phyloP scores from a whole-genome alignment of 139 green algal species.

The Diplosphaera chodatii region DNA sequence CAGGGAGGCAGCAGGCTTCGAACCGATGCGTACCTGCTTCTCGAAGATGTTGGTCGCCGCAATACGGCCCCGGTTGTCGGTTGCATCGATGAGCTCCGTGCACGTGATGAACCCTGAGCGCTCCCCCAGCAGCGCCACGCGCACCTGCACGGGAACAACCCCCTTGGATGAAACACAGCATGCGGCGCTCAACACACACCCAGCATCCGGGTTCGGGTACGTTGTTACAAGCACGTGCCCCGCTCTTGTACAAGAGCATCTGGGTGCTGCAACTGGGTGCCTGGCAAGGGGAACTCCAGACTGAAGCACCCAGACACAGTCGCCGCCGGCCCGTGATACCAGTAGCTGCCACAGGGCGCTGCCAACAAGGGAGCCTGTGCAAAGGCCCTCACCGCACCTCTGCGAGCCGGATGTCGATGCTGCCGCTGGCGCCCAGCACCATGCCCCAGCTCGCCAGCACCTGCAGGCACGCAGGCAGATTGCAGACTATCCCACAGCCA shows the following conservation, averaged over 20 bases:
- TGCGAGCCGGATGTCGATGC: constrained; percentile 59
- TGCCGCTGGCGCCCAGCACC: constrained; percentile 40
- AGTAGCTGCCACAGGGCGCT: no score
- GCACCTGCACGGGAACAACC: constrained; percentile 18
- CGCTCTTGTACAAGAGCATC: no score
- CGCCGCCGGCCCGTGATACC: no score
- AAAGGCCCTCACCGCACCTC: constrained; percentile 24
- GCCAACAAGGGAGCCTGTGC: no score
- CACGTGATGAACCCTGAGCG: constrained; percentile 65
- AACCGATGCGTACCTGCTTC: constrained; percentile 32
- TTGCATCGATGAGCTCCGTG: constrained; percentile 65
- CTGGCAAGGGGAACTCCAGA: no score
- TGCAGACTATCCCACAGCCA: not conserved
- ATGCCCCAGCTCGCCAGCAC: constrained; percentile 76
- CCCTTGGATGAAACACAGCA: no score
- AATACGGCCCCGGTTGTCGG: constrained; percentile 53
- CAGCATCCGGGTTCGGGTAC: no score
- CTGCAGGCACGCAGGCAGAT: constrained; percentile 13
- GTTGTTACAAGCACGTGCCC: no score
- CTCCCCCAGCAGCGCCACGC: constrained; percentile 39
- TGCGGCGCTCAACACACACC: no score
- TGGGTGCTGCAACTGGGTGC: no score
- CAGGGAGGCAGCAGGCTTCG: not conserved
- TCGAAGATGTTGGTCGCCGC: constrained; percentile 85
- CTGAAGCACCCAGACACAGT: no score